These are phyloP conservation scores for Elsinoe ampelina DNA, from an alignment of 2,329 filamentous ascomycete genomes.

Conservation along the genomic window DNA sequence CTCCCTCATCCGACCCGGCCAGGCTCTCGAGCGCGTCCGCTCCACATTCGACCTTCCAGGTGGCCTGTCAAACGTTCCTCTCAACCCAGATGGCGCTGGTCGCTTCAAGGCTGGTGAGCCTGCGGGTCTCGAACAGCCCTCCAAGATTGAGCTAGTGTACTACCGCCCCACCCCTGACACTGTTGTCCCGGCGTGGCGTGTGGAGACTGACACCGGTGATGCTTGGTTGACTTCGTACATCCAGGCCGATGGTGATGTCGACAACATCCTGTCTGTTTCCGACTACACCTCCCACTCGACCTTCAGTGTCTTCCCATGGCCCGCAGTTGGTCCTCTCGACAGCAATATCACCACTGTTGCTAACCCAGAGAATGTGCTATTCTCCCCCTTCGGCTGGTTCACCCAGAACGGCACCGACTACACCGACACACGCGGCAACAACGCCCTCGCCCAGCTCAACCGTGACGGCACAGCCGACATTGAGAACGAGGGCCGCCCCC, in stretches of 20 bases:
- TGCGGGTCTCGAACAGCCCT: slow-evolving; percentile 42
- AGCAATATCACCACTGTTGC: slow-evolving; percentile 33
- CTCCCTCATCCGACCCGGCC: slow-evolving; percentile 34
- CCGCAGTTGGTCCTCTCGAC: background rate
- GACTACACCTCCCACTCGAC: slow-evolving; percentile 50
- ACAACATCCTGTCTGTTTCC: slow-evolving; percentile 44
- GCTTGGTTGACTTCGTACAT: slow-evolving; percentile 53
- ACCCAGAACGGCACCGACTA: slow-evolving; percentile 40
- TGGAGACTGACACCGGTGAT: slow-evolving; percentile 48
- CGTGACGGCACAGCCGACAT: slow-evolving; percentile 38
- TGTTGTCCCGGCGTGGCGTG: slow-evolving; percentile 46
- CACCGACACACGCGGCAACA: slow-evolving; percentile 50
- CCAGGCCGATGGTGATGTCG: slow-evolving; percentile 46
- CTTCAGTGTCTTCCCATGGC: slow-evolving; percentile 41
- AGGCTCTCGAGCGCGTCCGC: slow-evolving; percentile 36
- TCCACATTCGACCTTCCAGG: slow-evolving; percentile 32
- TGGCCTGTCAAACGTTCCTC: slow-evolving; percentile 32
- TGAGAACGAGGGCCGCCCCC: slow-evolving; percentile 35
- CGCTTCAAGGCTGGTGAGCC: slow-evolving; percentile 40
- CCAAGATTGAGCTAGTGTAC: slow-evolving; percentile 48
- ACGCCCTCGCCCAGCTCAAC: slow-evolving; percentile 48
- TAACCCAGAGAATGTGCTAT: slow-evolving; percentile 40
- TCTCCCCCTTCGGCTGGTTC: slow-evolving; percentile 48
- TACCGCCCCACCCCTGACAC: slow-evolving; percentile 40
- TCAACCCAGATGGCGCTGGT: slow-evolving; percentile 31